Evolutionary conservation across 129 eudicot genomes (phyloP).

Genomic region (Glebionis coronaria): DNA sequence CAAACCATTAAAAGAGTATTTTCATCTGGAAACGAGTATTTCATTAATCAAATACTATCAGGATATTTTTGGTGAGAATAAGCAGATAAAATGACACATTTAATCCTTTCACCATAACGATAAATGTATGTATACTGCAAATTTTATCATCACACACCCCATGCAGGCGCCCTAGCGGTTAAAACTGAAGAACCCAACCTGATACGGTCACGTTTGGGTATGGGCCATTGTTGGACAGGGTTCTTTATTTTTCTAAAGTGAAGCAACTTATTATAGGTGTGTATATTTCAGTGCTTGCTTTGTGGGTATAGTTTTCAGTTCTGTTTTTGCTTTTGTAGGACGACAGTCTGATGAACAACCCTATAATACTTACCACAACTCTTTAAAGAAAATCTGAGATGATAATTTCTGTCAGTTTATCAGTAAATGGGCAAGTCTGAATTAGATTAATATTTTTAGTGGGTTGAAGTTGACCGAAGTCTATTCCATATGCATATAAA

Average conservation of each 20-base stretch:
- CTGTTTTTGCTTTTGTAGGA: not conserved
- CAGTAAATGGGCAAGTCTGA: not conserved
- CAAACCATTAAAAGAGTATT: not conserved
- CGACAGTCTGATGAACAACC: not conserved
- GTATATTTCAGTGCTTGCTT: not conserved
- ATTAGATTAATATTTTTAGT: not conserved
- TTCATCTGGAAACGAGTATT: no score
- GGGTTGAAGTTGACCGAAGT: not conserved
- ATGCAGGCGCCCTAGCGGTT: no score
- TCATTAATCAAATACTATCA: no score
- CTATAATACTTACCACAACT: not conserved
- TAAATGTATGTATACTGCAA: no score
- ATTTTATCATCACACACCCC: no score
- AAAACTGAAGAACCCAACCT: no score
- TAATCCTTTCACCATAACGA: no score
- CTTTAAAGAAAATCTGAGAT: not conserved
- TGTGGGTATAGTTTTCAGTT: not conserved
- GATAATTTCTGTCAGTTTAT: not conserved
- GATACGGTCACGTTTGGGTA: no score
- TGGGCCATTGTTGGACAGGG: no score
- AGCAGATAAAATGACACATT: no score
- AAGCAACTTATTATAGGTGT: not conserved
- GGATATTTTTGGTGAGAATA: no score
- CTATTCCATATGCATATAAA: not conserved
- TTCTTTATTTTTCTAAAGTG: no score